These are phyloP conservation scores for Colletotrichum truncatum DNA, from an alignment of 2,329 filamentous ascomycete genomes.

Conservation along the genomic window DNA sequence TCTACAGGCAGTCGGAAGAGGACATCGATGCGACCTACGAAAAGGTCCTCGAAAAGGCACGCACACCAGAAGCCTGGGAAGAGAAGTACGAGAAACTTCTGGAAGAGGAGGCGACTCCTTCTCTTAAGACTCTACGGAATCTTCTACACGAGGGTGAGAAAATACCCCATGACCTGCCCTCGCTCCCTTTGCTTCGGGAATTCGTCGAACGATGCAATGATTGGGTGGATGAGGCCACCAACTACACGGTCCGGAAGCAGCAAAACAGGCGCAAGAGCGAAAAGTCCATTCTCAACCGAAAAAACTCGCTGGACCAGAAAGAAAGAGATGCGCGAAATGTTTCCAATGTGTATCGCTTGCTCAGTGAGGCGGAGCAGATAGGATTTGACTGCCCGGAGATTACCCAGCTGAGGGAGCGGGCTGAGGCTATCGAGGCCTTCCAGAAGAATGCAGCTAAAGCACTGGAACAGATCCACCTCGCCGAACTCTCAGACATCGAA, in stretches of 20 bases:
- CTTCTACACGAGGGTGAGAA: slow-evolving; percentile 94
- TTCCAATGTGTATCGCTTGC: slow-evolving; percentile 85
- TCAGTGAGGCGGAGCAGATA: slow-evolving; percentile 84
- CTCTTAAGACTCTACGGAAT: slow-evolving; percentile 84
- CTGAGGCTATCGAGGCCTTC: slow-evolving; percentile 85
- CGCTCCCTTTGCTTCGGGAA: slow-evolving; percentile 80
- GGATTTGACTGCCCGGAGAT: slow-evolving; percentile 96
- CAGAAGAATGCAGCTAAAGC: slow-evolving; percentile 78
- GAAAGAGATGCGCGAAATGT: slow-evolving; percentile 90
- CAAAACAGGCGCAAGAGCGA: slow-evolving; percentile 97
- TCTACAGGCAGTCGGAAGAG: slow-evolving; percentile 80
- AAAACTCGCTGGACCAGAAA: slow-evolving; percentile 71
- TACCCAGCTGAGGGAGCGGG: slow-evolving; percentile 82
- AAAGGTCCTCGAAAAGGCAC: slow-evolving; percentile 87
- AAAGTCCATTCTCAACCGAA: slow-evolving; percentile 80
- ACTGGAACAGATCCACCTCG: slow-evolving; percentile 71
- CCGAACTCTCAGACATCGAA: slow-evolving; percentile 80
- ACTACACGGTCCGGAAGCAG: slow-evolving; percentile 96
- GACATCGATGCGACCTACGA: slow-evolving; percentile 72
- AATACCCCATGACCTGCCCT: slow-evolving; percentile 89
- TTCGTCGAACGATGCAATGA: slow-evolving; percentile 98
- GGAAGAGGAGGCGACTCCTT: slow-evolving; percentile 83
- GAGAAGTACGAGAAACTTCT: slow-evolving; percentile 88
- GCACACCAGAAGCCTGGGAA: slow-evolving; percentile 87
- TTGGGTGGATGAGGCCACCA: slow-evolving; percentile 96